phyloP scores from a whole-genome alignment of 2,329 filamentous ascomycete genomes.

The Alternaria postmessia region DNA sequence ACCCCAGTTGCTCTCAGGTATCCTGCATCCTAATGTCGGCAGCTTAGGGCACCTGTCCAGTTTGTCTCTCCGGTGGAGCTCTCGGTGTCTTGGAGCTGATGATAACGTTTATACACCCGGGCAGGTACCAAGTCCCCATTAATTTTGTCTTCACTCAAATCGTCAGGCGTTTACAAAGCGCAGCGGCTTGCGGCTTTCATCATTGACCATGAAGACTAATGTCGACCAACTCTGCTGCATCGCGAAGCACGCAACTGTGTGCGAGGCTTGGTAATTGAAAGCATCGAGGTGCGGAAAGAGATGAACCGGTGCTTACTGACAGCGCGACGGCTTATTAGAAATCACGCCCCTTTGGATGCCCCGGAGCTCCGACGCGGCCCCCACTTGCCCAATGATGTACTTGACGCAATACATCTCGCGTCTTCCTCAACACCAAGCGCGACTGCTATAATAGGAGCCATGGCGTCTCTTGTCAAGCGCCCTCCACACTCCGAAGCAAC shows the following conservation, averaged over 20 bases:
- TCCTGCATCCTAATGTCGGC: too few relatives aligned
- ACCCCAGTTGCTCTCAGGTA: too few relatives aligned
- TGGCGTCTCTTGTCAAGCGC: not conserved
- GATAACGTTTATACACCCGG: too few relatives aligned
- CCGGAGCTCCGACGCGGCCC: not conserved
- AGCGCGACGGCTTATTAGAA: slow-evolving; percentile 5
- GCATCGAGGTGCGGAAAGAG: not conserved
- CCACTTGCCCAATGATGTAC: not conserved
- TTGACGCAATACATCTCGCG: not conserved
- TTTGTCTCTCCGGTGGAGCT: too few relatives aligned
- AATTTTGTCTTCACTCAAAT: too few relatives aligned
- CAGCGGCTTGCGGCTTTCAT: too few relatives aligned
- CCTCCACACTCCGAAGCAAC: not conserved
- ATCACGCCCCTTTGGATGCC: not conserved
- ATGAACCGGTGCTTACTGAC: not conserved
- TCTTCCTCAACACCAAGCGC: not conserved
- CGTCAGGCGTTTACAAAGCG: too few relatives aligned
- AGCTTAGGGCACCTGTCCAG: too few relatives aligned
- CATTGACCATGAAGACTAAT: too few relatives aligned
- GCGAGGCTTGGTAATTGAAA: not conserved
- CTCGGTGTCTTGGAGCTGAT: too few relatives aligned
- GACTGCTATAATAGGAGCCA: slow-evolving; percentile 8
- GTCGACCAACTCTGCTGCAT: not conserved
- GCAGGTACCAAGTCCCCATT: too few relatives aligned
- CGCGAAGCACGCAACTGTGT: not conserved